These are phyloP conservation scores for Ustilago cynodontis DNA, from an alignment of 1,284 basidiomycete species.

Conservation along the genomic window DNA sequence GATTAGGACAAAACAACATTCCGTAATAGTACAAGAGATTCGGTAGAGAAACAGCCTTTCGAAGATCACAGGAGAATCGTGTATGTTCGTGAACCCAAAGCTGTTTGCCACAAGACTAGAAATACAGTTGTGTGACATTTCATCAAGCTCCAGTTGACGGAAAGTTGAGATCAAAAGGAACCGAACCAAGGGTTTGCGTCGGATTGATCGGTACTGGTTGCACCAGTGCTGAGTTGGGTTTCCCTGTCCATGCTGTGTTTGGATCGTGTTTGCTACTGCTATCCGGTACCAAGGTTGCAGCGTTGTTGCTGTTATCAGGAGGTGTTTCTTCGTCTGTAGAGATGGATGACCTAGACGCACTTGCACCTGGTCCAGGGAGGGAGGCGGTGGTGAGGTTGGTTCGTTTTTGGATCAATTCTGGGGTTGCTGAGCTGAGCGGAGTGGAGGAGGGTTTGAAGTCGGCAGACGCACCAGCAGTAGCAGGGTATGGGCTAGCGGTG, in stretches of 20 bases:
- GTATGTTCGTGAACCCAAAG: background rate
- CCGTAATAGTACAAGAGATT: background rate
- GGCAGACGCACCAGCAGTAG: background rate
- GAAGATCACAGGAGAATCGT: background rate
- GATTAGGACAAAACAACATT: too few species aligned
- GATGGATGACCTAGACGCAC: slow-evolving; percentile 24
- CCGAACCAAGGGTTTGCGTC: slow-evolving; percentile 17
- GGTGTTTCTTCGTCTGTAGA: slow-evolving; percentile 47
- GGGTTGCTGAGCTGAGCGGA: slow-evolving; percentile 33
- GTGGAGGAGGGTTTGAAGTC: slow-evolving; percentile 22
- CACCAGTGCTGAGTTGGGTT: background rate
- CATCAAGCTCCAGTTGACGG: background rate
- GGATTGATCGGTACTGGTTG: slow-evolving; percentile 34
- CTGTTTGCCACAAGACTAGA: slow-evolving; percentile 17
- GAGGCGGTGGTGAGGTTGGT: background rate
- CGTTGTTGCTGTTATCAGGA: slow-evolving; percentile 9
- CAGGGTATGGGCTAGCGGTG: background rate
- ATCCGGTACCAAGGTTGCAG: background rate
- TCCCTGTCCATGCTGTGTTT: slow-evolving; percentile 7
- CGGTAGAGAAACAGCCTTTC: background rate
- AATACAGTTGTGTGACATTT: slow-evolving; percentile 32
- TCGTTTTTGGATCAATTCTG: slow-evolving; percentile 23
- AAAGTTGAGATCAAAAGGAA: slow-evolving; percentile 28
- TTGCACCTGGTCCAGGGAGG: slow-evolving; percentile 5
- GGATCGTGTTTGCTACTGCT: slow-evolving; percentile 1